Percentiles rank a stretch among this genome's conserved stretches.
Conservation (phyloP, 441 rosid species). For the Gossypium schwendimanii region DNA sequence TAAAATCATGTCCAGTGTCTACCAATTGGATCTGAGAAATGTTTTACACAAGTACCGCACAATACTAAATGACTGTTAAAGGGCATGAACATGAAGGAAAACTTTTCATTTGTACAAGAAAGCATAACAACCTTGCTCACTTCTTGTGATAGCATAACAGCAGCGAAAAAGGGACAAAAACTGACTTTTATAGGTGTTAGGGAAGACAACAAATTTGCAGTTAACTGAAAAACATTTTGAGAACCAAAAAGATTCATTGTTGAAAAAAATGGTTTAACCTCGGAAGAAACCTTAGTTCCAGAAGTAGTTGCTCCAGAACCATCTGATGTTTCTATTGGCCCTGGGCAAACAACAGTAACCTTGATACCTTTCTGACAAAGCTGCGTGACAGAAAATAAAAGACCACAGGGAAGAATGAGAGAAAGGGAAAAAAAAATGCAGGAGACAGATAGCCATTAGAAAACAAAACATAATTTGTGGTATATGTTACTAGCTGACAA, state of each 20-base stretch:
- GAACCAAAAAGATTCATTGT: neutral
- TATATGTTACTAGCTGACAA: neutral
- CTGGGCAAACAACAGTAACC: conserved; percentile 92
- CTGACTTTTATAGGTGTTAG: neutral
- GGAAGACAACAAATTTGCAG: neutral
- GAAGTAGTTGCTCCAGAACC: conserved; percentile 51
- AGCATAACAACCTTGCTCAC: neutral
- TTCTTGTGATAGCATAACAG: neutral
- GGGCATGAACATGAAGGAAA: neutral
- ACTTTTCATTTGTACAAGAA: neutral
- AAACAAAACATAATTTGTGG: neutral
- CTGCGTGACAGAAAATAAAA: conserved; percentile 30
- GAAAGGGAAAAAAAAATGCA: neutral
- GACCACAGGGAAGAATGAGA: conserved; percentile 4
- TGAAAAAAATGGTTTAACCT: conserved; percentile 25
- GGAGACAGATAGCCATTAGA: neutral
- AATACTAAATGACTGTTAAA: neutral
- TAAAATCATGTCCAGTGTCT: neutral
- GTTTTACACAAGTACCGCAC: neutral
- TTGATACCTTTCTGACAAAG: conserved; percentile 70
- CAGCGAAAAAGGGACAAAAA: neutral
- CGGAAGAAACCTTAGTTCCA: conserved; percentile 37
- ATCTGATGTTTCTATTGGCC: conserved; percentile 72
- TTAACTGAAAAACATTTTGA: neutral
- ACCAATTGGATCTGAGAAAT: neutral